These are phyloP conservation scores for Euphrasia confusa DNA, from an alignment of 257 asterid species.

Conservation along the genomic window DNA sequence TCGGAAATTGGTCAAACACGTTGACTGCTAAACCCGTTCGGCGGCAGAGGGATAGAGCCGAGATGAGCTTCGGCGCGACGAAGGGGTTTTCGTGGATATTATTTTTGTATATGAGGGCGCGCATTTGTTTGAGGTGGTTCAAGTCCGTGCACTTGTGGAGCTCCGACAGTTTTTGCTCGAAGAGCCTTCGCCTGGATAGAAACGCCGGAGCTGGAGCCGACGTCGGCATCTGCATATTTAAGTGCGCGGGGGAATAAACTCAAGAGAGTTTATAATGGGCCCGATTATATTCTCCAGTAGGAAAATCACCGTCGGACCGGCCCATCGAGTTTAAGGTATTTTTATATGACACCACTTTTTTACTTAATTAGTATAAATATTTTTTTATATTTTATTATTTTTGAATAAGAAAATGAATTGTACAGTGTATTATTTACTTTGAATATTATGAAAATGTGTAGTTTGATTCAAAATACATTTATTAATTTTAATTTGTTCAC, in stretches of 20 bases:
- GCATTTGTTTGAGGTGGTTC: slow-evolving; percentile 51
- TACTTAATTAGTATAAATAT: too few relatives aligned
- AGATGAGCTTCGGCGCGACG: slow-evolving; percentile 60
- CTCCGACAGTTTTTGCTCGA: slow-evolving; percentile 53
- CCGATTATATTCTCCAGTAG: too few relatives aligned
- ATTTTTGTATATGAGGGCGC: slow-evolving; percentile 58
- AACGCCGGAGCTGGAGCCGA: slow-evolving; percentile 62
- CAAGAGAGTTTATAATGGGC: too few relatives aligned
- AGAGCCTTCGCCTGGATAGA: slow-evolving; percentile 52
- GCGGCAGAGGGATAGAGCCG: slow-evolving; percentile 59
- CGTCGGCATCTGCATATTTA: slow-evolving; percentile 48
- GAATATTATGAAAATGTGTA: too few relatives aligned
- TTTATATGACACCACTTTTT: too few relatives aligned
- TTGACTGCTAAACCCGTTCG: slow-evolving; percentile 43
- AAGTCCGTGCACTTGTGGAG: slow-evolving; percentile 66
- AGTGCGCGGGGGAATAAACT: neutral
- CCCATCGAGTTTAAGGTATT: too few relatives aligned
- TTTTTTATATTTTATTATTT: too few relatives aligned
- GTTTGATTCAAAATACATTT: too few relatives aligned
- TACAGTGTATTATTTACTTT: too few relatives aligned
- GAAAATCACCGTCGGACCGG: neutral
- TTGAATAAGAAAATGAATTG: too few relatives aligned
- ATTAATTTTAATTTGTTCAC: too few relatives aligned
- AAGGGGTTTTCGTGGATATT: slow-evolving; percentile 53
- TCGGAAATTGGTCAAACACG: slow-evolving; percentile 46